Conservation (phyloP, 139 green algal genomes). For the Auxenochlorella pyrenoidosa region DNA sequence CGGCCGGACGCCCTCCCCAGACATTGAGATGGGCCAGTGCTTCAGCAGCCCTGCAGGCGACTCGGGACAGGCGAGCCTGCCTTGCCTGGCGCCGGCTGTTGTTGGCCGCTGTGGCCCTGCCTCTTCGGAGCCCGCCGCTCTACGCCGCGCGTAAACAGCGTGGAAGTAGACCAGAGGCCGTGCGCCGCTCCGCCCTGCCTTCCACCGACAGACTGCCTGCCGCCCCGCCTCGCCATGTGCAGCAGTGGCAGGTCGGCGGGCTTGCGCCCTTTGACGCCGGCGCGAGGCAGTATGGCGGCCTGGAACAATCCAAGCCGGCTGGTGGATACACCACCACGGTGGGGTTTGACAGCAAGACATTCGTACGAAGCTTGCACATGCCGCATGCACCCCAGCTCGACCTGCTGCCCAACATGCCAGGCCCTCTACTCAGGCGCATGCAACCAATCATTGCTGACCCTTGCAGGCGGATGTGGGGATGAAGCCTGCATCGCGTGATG, state of each 20-base stretch:
- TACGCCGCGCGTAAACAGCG: not conserved
- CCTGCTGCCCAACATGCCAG: too few species aligned
- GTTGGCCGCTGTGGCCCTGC: not conserved
- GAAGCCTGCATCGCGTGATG: not conserved
- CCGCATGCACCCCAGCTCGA: not conserved
- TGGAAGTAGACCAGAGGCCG: too few species aligned
- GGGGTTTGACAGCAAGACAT: not conserved
- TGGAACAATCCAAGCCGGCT: not conserved
- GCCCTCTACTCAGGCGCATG: too few species aligned
- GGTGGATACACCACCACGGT: conserved; percentile 43
- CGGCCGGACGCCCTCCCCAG: too few species aligned
- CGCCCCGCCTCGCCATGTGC: not conserved
- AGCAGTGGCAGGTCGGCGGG: conserved; percentile 17
- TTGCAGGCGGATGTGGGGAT: conserved; percentile 43
- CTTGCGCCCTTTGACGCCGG: conserved; percentile 6
- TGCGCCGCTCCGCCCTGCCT: not conserved
- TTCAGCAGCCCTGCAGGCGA: too few species aligned
- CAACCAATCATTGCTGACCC: too few species aligned
- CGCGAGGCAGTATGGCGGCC: conserved; percentile 6
- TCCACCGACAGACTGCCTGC: not conserved
- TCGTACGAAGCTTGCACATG: not conserved
- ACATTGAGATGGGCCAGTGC: too few species aligned
- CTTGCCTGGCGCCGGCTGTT: too few species aligned
- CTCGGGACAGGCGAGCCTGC: too few species aligned
- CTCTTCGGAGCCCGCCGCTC: not conserved